Conservation (phyloP, 192 early-diverging fungal genomes). For the Dissophora ornata region DNA sequence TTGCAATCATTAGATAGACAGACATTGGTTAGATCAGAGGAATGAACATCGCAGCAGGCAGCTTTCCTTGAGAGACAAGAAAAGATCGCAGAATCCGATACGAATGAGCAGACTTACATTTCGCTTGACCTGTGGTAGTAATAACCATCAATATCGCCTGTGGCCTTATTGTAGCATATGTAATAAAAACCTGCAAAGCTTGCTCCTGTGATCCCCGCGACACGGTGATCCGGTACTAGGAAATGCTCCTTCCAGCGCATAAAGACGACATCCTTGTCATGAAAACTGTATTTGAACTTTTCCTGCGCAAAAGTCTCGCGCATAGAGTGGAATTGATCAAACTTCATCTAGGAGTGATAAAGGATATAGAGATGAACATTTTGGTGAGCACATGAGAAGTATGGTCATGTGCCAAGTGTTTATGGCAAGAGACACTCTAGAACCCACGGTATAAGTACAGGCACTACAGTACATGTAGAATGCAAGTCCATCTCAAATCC, state of each 20-base stretch:
- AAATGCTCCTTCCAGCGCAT: constrained; percentile 98
- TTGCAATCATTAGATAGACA: too few relatives aligned
- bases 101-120: constrained; percentile 56
- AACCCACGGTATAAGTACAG: too few relatives aligned
- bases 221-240: constrained; percentile 85
- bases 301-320: constrained; percentile 60
- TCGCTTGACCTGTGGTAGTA: constrained; percentile 71
- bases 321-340: constrained; percentile 62
- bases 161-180: constrained; percentile 75
- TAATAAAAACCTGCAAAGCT: constrained; percentile 94
- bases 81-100: not conserved
- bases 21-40: too few relatives aligned
- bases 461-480: not conserved
- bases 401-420: not conserved
- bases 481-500: not conserved
- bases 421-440: too few relatives aligned
- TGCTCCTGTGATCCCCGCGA: constrained; percentile 80
- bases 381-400: not conserved
- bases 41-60: not conserved
- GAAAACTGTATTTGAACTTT: constrained; percentile 62
- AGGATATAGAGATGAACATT: not conserved
- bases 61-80: not conserved
- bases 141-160: constrained; percentile 71
- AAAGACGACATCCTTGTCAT: constrained; percentile 72
- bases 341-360: constrained; percentile 49